Base-by-base conservation (phyloP, 2,329 filamentous ascomycete species). In the Talaromyces marneffei region DNA sequence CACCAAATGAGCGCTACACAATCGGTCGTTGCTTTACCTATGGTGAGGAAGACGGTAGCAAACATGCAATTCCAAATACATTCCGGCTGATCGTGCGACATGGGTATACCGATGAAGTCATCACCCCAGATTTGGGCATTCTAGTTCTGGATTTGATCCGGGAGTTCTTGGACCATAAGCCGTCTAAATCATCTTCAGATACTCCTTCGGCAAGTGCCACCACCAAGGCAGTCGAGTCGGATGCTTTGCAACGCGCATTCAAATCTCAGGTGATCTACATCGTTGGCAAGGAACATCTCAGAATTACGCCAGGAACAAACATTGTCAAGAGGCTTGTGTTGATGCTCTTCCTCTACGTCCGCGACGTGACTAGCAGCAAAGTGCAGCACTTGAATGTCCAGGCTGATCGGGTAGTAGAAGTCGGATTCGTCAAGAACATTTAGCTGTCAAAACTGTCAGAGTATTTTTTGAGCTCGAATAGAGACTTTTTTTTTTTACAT, bases 41-140 rank as follows among this genome's bases (percentile, higher is more conserved):
- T 71, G 5, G 71, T n/a, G 12, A 33, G 42, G 20, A 55, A 25
- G 31, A 23, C 61, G 14, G 23, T 10, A 42, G 23, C 57, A 65
- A 77, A 5, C 72, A 79, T 6, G 71, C 76, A 0, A 73, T 89
- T 18, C 84, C 84, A 0, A 83, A 85, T 33, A 87, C 85, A 66
- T 91, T 90, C 70, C 83, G 87, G 3, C 78, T 91, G 8, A 84
- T 88, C 2, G 79, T 90, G 2, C 83, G 88, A 12, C 86, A 91
- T 68, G 89, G 89, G 1, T 92, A 88, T 71, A 88, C 84, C 72
- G 89, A 92, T 66, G 83, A 88, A 64, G 82, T 90, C 29, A 80
- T 91, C 50, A 87, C 83, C 0, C 83, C 83, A 0, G 83, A 89
- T 61, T 78, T 91, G 6, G 86, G 80, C 0, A 75, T 78, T 1